Evolutionary conservation across 805 yeast species (phyloP), one percentile per base, ranked within the genome.

Genomic region (Lachancea dasiensis): DNA sequence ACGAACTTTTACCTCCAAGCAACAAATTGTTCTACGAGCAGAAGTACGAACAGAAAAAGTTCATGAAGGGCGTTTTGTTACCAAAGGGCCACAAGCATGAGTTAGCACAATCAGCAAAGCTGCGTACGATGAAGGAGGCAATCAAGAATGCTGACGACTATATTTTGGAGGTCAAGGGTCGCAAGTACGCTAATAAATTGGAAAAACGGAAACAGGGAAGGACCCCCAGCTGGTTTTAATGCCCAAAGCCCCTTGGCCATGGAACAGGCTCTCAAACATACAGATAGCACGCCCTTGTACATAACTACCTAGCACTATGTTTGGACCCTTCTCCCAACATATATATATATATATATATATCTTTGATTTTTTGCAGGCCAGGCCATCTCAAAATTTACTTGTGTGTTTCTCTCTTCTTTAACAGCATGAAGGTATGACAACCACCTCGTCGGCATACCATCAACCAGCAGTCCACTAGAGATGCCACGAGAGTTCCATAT

Each of bases 1-100:
- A 77, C 27, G 86, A 82, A 43, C 65, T 86, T 42, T 66, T 89
- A 58, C 97, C 97, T 19, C 54, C 58, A 7, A 36, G 41, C 14
- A 49, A 47, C 41, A 81, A 81, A 70, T 73, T 70, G 60, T 83
- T 87, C 75, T 85, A 73, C 64, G 77, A 77, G 54, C 92, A 85
- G 46, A 86, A 84, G 61, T 83, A 80, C 61, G 69, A 72, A 30
- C 68, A 72, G 44, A 81, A 82, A 67, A 72, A 72, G 54, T 73
- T 79, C 61, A 72, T 85, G 76, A 76, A 73, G 52, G 95, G 95
- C 61, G 84, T 84, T 18, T 58, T 76, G 53, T 67, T 65, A 54
- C 94, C 86, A 52, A 86, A 86, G 74, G 84, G 86, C 30, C 81
- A 78, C 49, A 81, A 79, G 63, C 76, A 86, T 72, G 95, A 87